Evolutionary conservation across 345 rosid species (phyloP).

Genomic region (Eucalyptus shirleyi): DNA sequence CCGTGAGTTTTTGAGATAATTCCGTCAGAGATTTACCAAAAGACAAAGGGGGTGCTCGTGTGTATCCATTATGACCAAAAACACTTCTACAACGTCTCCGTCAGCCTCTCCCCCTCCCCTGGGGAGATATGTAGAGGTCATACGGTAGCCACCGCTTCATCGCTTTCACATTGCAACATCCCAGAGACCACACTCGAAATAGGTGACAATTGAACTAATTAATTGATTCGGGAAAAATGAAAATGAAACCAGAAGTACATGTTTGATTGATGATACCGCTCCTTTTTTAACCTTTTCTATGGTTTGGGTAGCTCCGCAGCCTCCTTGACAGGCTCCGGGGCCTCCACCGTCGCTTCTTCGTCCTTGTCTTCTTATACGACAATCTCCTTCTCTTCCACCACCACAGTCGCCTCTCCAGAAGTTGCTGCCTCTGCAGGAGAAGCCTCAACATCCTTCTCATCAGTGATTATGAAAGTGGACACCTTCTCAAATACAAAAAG

Average conservation of each 20-base stretch:
- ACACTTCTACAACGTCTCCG: no score
- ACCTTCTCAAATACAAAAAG: slow-evolving; percentile 65
- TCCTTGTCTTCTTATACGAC: neutral
- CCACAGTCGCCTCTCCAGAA: slow-evolving; percentile 25
- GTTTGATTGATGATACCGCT: neutral
- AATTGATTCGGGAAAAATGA: neutral
- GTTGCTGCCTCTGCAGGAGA: slow-evolving; percentile 19
- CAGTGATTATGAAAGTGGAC: slow-evolving; percentile 37
- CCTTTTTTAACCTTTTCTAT: neutral
- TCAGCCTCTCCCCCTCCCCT: no score
- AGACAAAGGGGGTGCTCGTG: no score
- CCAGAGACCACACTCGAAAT: neutral
- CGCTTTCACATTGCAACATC: neutral
- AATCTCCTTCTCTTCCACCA: neutral
- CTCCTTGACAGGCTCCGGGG: neutral
- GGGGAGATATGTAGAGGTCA: no score
- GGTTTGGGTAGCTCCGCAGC: neutral
- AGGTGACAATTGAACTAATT: neutral
- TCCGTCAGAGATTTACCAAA: no score
- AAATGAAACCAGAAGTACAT: neutral
- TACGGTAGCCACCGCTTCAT: neutral
- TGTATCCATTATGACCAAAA: no score
- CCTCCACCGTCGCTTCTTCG: neutral
- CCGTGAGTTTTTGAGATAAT: no score
- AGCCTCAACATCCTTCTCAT: slow-evolving; percentile 27